A percentile compares a stretch with the other conserved stretches of the same genome.
phyloP scores from a whole-genome alignment of 2,329 filamentous ascomycete species.

The Fusarium subtropicale region DNA sequence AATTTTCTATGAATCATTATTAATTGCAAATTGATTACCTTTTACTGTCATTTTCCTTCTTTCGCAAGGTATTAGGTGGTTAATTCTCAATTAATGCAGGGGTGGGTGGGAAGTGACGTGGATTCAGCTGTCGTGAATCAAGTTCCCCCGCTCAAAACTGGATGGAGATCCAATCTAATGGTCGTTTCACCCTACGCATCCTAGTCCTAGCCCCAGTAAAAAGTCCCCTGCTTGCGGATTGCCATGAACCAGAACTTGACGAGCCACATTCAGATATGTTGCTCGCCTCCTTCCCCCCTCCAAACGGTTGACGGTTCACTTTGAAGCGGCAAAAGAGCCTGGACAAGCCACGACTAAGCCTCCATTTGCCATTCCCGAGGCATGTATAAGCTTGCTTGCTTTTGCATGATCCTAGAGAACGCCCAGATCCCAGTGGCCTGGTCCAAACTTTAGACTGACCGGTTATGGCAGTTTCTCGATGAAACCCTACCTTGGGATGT shows the following conservation, averaged over 20 bases:
- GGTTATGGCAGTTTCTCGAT: conserved; percentile 29
- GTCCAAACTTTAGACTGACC: conserved; percentile 17
- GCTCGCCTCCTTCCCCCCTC: conserved; percentile 6
- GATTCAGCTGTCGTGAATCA: conserved; percentile 39
- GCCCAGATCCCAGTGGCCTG: conserved; percentile 34
- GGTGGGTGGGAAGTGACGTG: conserved; percentile 27
- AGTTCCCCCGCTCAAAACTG: conserved; percentile 26
- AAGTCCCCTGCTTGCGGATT: conserved; percentile 36
- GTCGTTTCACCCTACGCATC: conserved; percentile 44
- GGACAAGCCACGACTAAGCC: conserved; percentile 34
- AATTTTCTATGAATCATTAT: conserved; percentile 2
- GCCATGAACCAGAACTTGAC: conserved; percentile 28
- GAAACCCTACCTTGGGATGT: conserved; percentile 23
- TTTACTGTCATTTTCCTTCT: not conserved
- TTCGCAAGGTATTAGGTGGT: not conserved
- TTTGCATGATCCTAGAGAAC: conserved; percentile 13
- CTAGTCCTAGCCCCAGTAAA: conserved; percentile 17
- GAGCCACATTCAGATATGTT: conserved; percentile 44
- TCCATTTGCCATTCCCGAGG: conserved; percentile 28
- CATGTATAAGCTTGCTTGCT: conserved; percentile 18
- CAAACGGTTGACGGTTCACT: not conserved
- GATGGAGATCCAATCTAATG: conserved; percentile 31
- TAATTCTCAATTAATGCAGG: conserved; percentile 19
- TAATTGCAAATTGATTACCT: conserved; percentile 9
- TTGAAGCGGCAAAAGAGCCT: conserved; percentile 2